These are phyloP conservation scores for Borealophlyctis nickersoniae DNA, from an alignment of 192 early-diverging fungal genomes.

Conservation along the genomic window DNA sequence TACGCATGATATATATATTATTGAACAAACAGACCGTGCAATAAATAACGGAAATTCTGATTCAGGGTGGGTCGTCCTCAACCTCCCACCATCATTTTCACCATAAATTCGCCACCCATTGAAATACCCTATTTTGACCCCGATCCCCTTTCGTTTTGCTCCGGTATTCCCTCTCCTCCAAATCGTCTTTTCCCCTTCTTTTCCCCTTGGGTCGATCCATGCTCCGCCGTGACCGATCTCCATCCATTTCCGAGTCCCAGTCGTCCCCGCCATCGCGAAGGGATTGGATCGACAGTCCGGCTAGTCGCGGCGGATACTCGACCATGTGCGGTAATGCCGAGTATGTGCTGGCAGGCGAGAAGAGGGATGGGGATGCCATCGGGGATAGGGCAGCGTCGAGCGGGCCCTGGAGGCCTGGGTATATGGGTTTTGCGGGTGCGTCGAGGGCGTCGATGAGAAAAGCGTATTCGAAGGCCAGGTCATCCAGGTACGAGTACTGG, in stretches of 20 bases:
- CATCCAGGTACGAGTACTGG: constrained; percentile 38
- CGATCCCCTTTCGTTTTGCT: constrained; percentile 31
- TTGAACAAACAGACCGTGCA: too few species aligned
- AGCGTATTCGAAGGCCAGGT: constrained; percentile 34
- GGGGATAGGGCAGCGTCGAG: background rate
- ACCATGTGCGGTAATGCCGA: background rate
- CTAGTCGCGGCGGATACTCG: constrained; percentile 9
- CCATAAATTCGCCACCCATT: constrained; percentile 21
- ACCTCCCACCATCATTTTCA: background rate
- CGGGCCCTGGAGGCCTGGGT: background rate
- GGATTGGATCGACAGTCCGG: background rate
- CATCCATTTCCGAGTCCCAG: background rate
- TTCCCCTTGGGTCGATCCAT: background rate
- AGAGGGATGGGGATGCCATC: background rate
- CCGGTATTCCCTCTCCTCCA: constrained; percentile 31
- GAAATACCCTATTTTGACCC: constrained; percentile 25
- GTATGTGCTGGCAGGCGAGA: background rate
- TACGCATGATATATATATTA: too few species aligned
- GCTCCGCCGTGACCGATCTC: background rate
- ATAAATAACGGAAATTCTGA: too few species aligned
- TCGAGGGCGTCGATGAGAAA: constrained; percentile 29
- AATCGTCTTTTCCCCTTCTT: background rate
- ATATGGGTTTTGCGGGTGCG: constrained; percentile 1
- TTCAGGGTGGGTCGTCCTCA: too few species aligned
- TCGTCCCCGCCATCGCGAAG: background rate